Base-by-base conservation (phyloP, 2,329 filamentous ascomycete species). In the Aspergillus clavatus region DNA sequence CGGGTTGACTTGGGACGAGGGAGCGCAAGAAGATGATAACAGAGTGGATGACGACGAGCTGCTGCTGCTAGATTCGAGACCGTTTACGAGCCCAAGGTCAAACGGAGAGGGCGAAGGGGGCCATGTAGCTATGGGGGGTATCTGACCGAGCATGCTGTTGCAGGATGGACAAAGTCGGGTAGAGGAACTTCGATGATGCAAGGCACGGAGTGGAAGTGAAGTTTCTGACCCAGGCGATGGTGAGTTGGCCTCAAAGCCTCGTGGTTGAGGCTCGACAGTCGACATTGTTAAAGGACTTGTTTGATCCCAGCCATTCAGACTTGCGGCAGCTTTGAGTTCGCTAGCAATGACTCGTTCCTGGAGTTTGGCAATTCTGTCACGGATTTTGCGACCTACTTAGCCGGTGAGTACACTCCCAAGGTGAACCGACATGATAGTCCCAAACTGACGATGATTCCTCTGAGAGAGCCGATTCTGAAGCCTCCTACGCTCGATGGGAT, bases 331-430 rank as follows among this genome's bases (percentile, higher is more conserved):
- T 39, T 58, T 51, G 1, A 65, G 55, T 38, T 65, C 62, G 40
- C 61, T 65, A 6, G 61, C 62, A 8, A 65, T 61, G 4, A 65
- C 62, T 2, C 61, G 61, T 27, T 65, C 62, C 46, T 65, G 62
- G 2, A 65, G 56, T 40, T 65, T 65, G 14, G 62, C 59, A 36
- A 65, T 65, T 5, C 62, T 59, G 23, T 65, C 62, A 36, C 62
- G 53, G 27, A 64, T 64, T 26, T 65, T 65, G 22, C 62, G 57
- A 5, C 62, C 62, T 65, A 14, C 12, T n/a, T 3, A 8, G 10
- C 7, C 14, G 11, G 26, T 45, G 8, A 38, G 26, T 31, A n/a
- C 11, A 21, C 16, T 14, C 2, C 24, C 16, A n/a, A 7, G 7
- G 4, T 23, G 10, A 8, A 37, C 23, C 21, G 7, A 11, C 0